A percentile compares a stretch with the other conserved stretches of the same genome.
Evolutionary conservation across 768 basidiomycete species (phyloP).

Genomic region (Rossbeevera mucosa): DNA sequence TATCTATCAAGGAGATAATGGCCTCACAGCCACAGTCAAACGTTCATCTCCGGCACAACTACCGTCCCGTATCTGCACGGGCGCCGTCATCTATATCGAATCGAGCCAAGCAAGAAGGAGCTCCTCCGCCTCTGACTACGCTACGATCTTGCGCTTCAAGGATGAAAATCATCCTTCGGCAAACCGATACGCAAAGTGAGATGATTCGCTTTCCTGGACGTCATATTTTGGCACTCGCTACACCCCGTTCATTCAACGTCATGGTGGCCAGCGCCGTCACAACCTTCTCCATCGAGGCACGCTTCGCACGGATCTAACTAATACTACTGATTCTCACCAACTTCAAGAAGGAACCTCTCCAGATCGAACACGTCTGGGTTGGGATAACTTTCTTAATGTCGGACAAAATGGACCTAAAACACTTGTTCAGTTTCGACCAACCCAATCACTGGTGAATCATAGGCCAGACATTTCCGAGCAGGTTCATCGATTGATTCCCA

Average conservation of each 20-base stretch:
- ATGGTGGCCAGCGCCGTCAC: slow-evolving; percentile 5
- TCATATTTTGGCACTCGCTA: slow-evolving; percentile 5
- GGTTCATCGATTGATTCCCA: too few relatives aligned
- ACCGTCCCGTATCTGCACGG: too few relatives aligned
- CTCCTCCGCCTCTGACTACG: not conserved
- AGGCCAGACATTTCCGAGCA: slow-evolving; percentile 10
- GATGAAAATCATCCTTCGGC: not conserved
- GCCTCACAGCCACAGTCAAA: not conserved
- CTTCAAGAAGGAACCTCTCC: slow-evolving; percentile 12
- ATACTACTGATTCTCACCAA: not conserved
- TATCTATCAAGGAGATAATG: not conserved
- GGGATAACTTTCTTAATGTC: not conserved
- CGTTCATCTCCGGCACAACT: not conserved
- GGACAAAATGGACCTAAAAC: slow-evolving; percentile 8
- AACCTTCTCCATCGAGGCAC: slow-evolving; percentile 13
- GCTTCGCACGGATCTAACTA: slow-evolving; percentile 4
- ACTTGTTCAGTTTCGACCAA: not conserved
- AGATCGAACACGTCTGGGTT: slow-evolving; percentile 11
- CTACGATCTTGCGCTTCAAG: not conserved
- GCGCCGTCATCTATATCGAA: too few relatives aligned
- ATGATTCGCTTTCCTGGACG: not conserved
- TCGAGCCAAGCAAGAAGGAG: not conserved
- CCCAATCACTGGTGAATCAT: not conserved
- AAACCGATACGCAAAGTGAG: not conserved
- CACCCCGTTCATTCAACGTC: slow-evolving; percentile 1